Base-by-base conservation (phyloP, 805 yeast species). In the Yamadazyma sp. region DNA sequence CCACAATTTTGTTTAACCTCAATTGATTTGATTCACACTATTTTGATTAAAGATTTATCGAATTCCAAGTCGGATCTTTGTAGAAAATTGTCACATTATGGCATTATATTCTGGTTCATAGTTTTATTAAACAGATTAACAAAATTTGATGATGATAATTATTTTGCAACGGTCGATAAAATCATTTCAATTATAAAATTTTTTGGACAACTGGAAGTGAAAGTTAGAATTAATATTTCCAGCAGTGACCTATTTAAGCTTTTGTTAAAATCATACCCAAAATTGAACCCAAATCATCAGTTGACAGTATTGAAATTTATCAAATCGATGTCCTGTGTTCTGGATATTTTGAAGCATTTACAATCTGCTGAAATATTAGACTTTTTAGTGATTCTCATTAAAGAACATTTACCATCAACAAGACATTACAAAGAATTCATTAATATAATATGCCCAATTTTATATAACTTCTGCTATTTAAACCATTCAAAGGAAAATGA, bases 391-490 rank as follows among this genome's bases (percentile, higher is more conserved):
- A 46, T 51, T 2, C 41, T 60, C 23, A 41, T 68, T 29, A 48
- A 49, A 33, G 40, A 33, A 12, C 52, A 56, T 42, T 43, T 56
- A 1, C 64, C 70, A 4, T 24, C 54, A 1, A 47, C 50, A 7
- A 33, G 19, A 4, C 57, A 58, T 34, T 65, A 54, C 47, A 65
- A 61, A 35, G 71, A 67, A 33, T 58, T 67, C 10, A 57, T 66
- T 19, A 72, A 70, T 39, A 59, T 68, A 21, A 52, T 72, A 5
- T 62, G 75, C 33, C 80, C 78, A 0, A 60, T 70, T 0, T 46
- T 76, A 26, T 75, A 70, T 59, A 74, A 75, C 43, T 63, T 73
- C 38, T 73, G 81, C 44, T 66, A 73, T 26, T 58, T 76, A 39
- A 71, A 69, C 42, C 65, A 65, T 38, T 36, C 49, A 1, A 52